Percentiles rank a stretch among this genome's conserved stretches.
These are phyloP conservation scores for Rubus parviflorus DNA, from an alignment of 306 rosid species.

Conservation along the genomic window DNA sequence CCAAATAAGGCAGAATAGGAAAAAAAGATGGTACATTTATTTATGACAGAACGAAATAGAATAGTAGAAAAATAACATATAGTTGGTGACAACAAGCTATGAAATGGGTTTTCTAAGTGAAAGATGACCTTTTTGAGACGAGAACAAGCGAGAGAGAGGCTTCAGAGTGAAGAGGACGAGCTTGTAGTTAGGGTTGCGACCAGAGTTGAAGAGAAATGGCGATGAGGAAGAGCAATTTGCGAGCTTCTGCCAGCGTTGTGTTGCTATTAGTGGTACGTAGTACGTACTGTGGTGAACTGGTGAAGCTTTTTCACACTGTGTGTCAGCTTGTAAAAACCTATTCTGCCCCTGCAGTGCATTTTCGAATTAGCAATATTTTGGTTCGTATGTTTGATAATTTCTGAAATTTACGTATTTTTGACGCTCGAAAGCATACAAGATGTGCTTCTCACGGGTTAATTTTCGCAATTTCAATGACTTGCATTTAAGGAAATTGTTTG, in stretches of 20 bases:
- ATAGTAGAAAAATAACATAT: neutral
- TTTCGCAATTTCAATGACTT: neutral
- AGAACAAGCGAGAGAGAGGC: neutral
- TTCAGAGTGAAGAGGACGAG: neutral
- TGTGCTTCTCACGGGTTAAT: no score
- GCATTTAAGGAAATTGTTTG: neutral
- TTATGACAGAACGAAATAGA: neutral
- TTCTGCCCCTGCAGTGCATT: neutral
- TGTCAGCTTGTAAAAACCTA: neutral
- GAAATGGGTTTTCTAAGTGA: neutral
- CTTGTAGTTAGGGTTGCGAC: conserved; percentile 11
- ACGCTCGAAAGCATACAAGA: neutral
- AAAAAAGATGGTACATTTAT: neutral
- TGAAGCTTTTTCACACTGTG: neutral
- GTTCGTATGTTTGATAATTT: neutral
- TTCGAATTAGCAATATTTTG: neutral
- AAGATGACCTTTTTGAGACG: conserved; percentile 1
- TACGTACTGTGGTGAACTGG: neutral
- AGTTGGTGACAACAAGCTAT: neutral
- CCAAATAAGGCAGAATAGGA: neutral
- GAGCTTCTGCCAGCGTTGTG: neutral
- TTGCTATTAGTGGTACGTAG: neutral
- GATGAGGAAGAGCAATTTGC: neutral
- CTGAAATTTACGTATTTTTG: neutral
- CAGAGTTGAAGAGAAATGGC: neutral